A percentile compares a stretch with the other conserved stretches of the same genome.
These are phyloP conservation scores for Gossypium trilobum DNA, from an alignment of 441 rosid genomes.

Conservation along the genomic window DNA sequence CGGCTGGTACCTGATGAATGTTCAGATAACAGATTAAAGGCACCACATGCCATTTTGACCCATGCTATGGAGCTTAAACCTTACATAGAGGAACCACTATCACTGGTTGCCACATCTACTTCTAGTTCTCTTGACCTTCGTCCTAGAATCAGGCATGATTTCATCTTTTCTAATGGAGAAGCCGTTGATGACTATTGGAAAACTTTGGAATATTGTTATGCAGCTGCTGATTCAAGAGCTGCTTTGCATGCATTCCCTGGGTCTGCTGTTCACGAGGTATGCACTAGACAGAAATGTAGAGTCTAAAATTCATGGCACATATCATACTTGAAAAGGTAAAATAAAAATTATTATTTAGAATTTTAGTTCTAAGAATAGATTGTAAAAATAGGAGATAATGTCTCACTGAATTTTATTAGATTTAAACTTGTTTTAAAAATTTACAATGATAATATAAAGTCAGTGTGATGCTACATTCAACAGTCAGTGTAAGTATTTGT, in stretches of 20 bases:
- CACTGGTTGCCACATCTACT: conserved; percentile 45
- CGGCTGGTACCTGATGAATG: conserved; percentile 55
- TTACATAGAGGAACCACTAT: conserved; percentile 77
- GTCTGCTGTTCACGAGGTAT: conserved; percentile 84
- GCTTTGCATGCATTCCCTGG: conserved; percentile 91
- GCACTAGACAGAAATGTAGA: conserved; percentile 13
- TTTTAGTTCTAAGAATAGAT: background rate
- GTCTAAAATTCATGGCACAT: background rate
- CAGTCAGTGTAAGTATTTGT: background rate
- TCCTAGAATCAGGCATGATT: conserved; percentile 90
- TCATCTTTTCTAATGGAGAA: conserved; percentile 56
- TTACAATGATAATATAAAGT: conserved; percentile 3
- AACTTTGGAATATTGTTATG: conserved; percentile 87
- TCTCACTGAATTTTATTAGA: background rate
- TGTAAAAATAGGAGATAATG: background rate
- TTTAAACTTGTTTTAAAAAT: background rate
- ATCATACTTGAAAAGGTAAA: background rate
- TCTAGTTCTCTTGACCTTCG: conserved; percentile 62
- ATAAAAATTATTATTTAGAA: background rate
- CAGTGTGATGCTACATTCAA: background rate
- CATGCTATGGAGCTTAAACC: conserved; percentile 89
- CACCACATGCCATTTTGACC: conserved; percentile 49
- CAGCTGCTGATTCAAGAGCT: conserved; percentile 80
- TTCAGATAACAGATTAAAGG: conserved; percentile 40
- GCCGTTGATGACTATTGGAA: conserved; percentile 95